Base-by-base conservation (phyloP, 1,284 basidiomycete species). In the Cryptococcus amylolentus region DNA sequence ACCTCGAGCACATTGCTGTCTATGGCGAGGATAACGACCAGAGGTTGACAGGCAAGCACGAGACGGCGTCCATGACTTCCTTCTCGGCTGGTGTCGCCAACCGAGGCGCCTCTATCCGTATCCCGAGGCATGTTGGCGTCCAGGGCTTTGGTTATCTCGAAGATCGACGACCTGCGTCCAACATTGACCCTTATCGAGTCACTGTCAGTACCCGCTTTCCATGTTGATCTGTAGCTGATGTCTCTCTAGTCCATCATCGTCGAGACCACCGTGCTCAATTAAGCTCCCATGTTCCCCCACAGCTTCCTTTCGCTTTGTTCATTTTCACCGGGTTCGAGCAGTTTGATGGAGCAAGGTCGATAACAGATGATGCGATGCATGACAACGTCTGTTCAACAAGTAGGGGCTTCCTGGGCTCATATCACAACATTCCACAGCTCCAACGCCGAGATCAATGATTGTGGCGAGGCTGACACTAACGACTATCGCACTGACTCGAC, bases 41-140 rank as follows among this genome's bases (percentile, higher is more conserved):
- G 67, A 86, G 93, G 76, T 83, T 97, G 70, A 95, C 92, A 43
- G 93, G 94, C 61, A 75, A 71, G 55, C 93, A 96, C 77, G 96
- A 99, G 84, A 99, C 96, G 49, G 94, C 89, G 60, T 91, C 95
- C 80, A 98, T 98, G 73, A 85, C 88, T 69, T 77, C 79, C 58
- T 99, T 99, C 84, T 90, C 88, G 65, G 91, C 89, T 58, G 95
- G 95, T 79, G 90, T 98, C 61, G 95, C 95, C 70, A 91, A 98
- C 84, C 91, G 95, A 80, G 95, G 93, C 73, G 92, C 91, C 51
- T 94, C 78, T 87, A 80, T 81, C 65, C 78, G 80, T 56, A 88
- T 96, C 56, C 94, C 94, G 55, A 83, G 93, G 70, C 91, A 95
- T 77, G 92, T 96, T 68, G 89, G 88, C 57, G 83, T 87, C 38